A percentile compares a stretch with the other conserved stretches of the same genome.
phyloP scores from a whole-genome alignment of 75 land plant species.

The Ceratopteris richardii region DNA sequence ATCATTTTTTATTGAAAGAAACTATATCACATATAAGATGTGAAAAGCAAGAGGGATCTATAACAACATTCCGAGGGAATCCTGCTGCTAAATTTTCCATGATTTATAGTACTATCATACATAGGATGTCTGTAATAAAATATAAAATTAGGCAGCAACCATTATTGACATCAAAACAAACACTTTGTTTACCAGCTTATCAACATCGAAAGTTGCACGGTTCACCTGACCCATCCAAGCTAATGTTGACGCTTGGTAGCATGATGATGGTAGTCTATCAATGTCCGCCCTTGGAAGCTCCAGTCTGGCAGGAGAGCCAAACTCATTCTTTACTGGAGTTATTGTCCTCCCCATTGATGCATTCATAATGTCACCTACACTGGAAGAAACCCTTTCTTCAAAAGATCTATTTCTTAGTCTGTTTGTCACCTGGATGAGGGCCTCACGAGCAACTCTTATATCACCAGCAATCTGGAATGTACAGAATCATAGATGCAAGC shows the following conservation, averaged over 20 bases:
- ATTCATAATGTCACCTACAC: not conserved
- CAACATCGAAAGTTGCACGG: too few species aligned
- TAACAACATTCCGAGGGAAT: too few species aligned
- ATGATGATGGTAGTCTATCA: slow-evolving; percentile 5
- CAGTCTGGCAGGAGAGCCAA: slow-evolving; percentile 18
- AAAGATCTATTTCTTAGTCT: slow-evolving; percentile 44
- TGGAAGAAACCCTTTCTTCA: slow-evolving; percentile 24
- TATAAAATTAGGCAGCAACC: too few species aligned
- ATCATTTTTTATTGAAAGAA: too few species aligned
- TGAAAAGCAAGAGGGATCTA: too few species aligned
- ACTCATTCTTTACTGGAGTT: slow-evolving; percentile 2
- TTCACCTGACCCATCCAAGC: too few species aligned
- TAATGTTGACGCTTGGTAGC: not conserved
- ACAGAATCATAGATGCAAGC: not conserved
- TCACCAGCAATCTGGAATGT: slow-evolving; percentile 65
- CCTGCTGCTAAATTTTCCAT: too few species aligned
- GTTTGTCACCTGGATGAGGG: slow-evolving; percentile 61
- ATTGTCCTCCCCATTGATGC: not conserved
- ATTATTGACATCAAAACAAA: too few species aligned
- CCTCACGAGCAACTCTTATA: slow-evolving; percentile 71
- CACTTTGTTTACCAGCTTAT: too few species aligned
- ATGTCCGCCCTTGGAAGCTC: slow-evolving; percentile 8
- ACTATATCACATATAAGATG: too few species aligned
- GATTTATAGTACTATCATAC: too few species aligned
- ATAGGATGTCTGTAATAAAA: too few species aligned